These are phyloP conservation scores for Tripterygium wilfordii DNA, from an alignment of 177 flowering plant genomes.

Conservation along the genomic window DNA sequence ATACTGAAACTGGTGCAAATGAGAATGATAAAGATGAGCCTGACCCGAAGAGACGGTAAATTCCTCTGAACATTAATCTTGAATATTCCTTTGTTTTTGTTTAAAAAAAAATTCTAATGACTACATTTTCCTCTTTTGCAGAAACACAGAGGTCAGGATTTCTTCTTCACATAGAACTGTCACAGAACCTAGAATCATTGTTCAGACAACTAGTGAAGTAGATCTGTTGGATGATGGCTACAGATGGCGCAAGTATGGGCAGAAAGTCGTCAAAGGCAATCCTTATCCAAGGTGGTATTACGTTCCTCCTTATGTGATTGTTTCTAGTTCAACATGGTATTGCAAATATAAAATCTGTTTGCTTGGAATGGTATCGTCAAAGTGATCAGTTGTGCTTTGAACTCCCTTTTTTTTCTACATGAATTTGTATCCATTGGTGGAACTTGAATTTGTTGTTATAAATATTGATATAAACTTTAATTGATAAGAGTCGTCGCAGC, in stretches of 20 bases:
- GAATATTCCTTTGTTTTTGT: neutral
- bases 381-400: too few species aligned
- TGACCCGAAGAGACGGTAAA: constrained; percentile 51
- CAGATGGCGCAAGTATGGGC: constrained; percentile 68
- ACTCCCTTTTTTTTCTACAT: too few species aligned
- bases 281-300: constrained; percentile 45
- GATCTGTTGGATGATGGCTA: constrained; percentile 69
- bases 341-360: too few species aligned
- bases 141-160: constrained; percentile 23
- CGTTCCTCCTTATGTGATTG: neutral
- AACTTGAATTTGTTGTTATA: too few species aligned
- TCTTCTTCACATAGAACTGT: constrained; percentile 40
- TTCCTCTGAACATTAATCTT: neutral
- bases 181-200: constrained; percentile 52
- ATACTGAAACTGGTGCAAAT: constrained; percentile 27
- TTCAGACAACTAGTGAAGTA: constrained; percentile 66
- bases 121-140: too few species aligned
- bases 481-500: too few species aligned
- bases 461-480: too few species aligned
- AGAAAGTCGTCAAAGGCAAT: constrained; percentile 65
- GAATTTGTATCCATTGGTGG: too few species aligned
- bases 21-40: constrained; percentile 47
- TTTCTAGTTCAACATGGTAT: too few species aligned
- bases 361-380: too few species aligned
- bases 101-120: neutral